phyloP scores from a whole-genome alignment of 345 rosid genomes.

The Triadica sebifera region DNA sequence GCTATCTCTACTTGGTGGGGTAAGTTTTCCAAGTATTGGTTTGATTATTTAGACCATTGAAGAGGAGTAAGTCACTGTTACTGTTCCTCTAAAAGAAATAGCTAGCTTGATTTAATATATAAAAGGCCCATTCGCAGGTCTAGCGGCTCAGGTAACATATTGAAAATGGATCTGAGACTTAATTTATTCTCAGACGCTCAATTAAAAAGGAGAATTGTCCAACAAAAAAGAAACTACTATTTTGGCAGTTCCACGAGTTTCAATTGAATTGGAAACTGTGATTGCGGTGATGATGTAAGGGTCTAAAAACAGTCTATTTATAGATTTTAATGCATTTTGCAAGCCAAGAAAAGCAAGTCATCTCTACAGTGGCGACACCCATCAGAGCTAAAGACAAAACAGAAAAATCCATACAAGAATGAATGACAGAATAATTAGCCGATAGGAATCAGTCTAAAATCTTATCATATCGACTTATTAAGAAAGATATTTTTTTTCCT shows the following conservation, averaged over 20 bases:
- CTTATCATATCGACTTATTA: constrained; percentile 26
- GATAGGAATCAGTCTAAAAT: constrained; percentile 35
- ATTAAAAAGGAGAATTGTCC: no score
- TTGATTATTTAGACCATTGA: neutral
- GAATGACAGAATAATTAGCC: constrained; percentile 30
- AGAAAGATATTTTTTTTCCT: constrained; percentile 13
- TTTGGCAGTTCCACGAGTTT: no score
- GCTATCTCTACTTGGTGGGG: constrained; percentile 1
- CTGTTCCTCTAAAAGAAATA: neutral
- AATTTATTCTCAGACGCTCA: no score
- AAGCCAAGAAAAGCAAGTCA: constrained; percentile 20
- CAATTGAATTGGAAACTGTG: neutral
- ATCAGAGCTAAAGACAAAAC: constrained; percentile 14
- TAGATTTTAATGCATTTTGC: constrained; percentile 24
- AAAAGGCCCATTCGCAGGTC: neutral
- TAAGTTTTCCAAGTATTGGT: constrained; percentile 1
- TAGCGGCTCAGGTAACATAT: no score
- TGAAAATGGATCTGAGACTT: no score
- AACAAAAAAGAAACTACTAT: no score
- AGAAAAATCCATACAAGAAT: constrained; percentile 32
- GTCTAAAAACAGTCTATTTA: constrained; percentile 17
- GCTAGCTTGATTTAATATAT: constrained; percentile 7
- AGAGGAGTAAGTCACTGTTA: neutral
- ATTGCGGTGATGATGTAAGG: neutral
- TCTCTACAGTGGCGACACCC: constrained; percentile 29